Evolutionary conservation across 2,329 filamentous ascomycete genomes (phyloP).

Genomic region (Neonectria sp.): DNA sequence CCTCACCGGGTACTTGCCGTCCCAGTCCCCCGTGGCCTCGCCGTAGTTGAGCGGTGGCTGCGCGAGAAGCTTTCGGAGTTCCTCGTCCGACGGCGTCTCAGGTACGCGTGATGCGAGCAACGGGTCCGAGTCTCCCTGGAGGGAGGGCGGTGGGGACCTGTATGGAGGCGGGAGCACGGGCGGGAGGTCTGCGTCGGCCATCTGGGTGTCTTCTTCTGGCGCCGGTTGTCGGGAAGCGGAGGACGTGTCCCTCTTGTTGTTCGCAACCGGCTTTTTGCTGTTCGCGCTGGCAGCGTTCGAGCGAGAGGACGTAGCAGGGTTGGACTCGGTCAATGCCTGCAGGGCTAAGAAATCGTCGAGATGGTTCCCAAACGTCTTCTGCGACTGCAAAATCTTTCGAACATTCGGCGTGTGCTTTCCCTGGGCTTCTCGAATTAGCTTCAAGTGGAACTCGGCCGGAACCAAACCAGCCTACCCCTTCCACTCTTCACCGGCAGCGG

Average conservation of each 20-base stretch:
- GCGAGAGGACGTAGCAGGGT: constrained; percentile 50
- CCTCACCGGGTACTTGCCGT: constrained; percentile 68
- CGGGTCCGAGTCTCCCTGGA: constrained; percentile 68
- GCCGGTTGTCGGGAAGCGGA: constrained; percentile 36
- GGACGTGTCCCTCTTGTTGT: constrained; percentile 48
- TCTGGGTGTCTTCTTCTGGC: constrained; percentile 46
- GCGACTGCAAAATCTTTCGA: constrained; percentile 82
- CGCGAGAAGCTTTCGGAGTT: constrained; percentile 75
- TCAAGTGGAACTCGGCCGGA: not conserved
- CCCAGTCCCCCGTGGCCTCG: constrained; percentile 70
- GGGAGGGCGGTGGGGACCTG: constrained; percentile 53
- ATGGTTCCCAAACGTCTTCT: constrained; percentile 88
- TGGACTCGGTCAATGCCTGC: constrained; percentile 61
- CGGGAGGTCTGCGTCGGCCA: constrained; percentile 46
- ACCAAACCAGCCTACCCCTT: constrained; percentile 52
- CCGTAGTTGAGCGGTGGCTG: constrained; percentile 78
- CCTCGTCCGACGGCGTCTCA: constrained; percentile 69
- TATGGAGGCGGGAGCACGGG: constrained; percentile 55
- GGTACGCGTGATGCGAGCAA: constrained; percentile 73
- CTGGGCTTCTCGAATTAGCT: constrained; percentile 51
- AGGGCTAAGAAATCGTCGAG: constrained; percentile 84
- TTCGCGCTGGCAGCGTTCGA: constrained; percentile 50
- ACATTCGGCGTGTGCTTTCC: constrained; percentile 78
- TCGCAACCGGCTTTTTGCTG: constrained; percentile 48
- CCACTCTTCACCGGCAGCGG: constrained; percentile 72